phyloP scores from a whole-genome alignment of 139 green algal genomes.

The Tetraselmis striata region DNA sequence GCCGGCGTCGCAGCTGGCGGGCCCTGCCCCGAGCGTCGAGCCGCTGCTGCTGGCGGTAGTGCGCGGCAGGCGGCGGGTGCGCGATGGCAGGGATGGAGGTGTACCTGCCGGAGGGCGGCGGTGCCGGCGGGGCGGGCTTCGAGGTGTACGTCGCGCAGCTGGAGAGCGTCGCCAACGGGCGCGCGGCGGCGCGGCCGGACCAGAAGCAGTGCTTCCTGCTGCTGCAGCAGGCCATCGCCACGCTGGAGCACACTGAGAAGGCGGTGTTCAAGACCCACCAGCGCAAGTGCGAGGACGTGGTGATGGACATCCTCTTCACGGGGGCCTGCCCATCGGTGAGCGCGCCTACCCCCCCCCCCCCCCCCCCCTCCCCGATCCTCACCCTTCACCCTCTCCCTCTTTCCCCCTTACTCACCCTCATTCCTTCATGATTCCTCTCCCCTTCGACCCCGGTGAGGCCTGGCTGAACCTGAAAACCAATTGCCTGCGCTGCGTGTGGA shows the following conservation, averaged over 20 bases:
- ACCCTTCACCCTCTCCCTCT: neutral
- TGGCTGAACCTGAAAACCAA: too few species aligned
- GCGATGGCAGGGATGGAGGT: neutral
- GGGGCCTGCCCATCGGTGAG: conserved; percentile 36
- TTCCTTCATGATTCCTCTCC: too few species aligned
- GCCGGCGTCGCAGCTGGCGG: too few species aligned
- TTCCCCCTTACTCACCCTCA: neutral
- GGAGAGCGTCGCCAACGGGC: neutral
- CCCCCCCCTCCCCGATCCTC: conserved; percentile 1
- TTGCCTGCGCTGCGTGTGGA: too few species aligned
- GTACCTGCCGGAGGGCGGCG: neutral
- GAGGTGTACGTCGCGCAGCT: neutral
- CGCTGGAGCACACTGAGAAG: conserved; percentile 41
- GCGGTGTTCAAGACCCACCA: conserved; percentile 57
- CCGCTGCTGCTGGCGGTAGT: too few species aligned
- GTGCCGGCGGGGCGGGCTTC: neutral
- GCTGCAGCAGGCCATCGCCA: conserved; percentile 67
- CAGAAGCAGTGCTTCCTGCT: conserved; percentile 52
- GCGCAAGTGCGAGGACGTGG: conserved; percentile 57
- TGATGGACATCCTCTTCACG: conserved; percentile 53
- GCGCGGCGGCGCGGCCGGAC: conserved; percentile 28
- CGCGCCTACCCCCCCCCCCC: conserved; percentile 12
- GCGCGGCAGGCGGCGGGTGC: too few species aligned
- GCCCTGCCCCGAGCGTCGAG: too few species aligned
- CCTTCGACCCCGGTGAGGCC: too few species aligned